Base-by-base conservation (phyloP, 2,329 filamentous ascomycete species). In the Sporothrix globosa region DNA sequence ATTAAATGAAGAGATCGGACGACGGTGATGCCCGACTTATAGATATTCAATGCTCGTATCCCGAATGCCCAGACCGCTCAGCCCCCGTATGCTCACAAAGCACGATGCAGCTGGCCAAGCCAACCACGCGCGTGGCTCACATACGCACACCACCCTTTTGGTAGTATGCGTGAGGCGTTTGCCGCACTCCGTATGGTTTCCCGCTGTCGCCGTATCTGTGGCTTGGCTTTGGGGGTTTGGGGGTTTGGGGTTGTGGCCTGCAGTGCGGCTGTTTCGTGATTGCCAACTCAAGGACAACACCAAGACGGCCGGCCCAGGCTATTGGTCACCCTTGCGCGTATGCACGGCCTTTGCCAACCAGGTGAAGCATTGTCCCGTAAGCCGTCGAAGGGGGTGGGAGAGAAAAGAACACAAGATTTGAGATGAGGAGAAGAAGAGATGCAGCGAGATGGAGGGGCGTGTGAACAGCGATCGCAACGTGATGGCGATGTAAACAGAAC, bases 311-410 rank as follows among this genome's bases (percentile, higher is more conserved):
- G 50, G 21, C 50, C 50, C 54, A 13, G 27, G 66, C 52, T 56
- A 39, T n/a, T 46, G 34, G 21, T n/a, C 17, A 39, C 24, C 24
- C 44, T 27, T 34, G 27, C 44, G 24, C 24, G 41, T 41, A 27
- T 46, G 27, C 54, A 46, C 4, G 53, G 53, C 10, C 53, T 34
- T 21, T 9, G 24, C 41, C n/a, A 14, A 7, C 53, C 41, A 68
- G 44, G 54, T 50, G 41, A 24, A 44, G 67, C 67, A 68, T 68
- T 60, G 67, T 60, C 53, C 54, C 67, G 67, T 48, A 39, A 17
- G 66, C 34, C 41, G 66, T 44, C 24, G 11, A n/a, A 5, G 21
- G 61, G 41, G 41, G 41, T 48, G 61, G 14, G 27, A 17, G 24
- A 50, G 19, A 34, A 4, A n/a, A 44, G 6, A 41, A 11, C 9